These are phyloP conservation scores for Cryptosporidium canis DNA, from an alignment of 169 alveolate species.

Conservation along the genomic window DNA sequence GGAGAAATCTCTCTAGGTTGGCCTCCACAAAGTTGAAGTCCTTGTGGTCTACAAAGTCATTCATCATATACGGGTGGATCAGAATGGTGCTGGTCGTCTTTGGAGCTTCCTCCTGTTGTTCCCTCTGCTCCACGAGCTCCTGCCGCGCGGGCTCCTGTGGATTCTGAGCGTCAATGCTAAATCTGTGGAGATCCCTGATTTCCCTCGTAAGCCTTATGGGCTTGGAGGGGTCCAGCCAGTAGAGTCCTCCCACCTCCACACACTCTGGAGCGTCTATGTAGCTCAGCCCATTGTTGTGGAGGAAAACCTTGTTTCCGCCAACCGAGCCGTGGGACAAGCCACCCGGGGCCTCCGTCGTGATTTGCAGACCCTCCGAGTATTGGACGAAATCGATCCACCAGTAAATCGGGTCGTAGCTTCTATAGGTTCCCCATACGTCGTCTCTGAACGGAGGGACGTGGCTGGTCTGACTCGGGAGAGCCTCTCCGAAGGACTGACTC, in stretches of 20 bases:
- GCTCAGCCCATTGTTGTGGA: conserved; percentile 8
- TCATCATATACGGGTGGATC: conserved; percentile 64
- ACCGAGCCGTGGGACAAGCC: background rate
- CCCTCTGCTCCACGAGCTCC: too few relatives aligned
- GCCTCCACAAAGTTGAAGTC: conserved; percentile 68
- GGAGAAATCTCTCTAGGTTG: conserved; percentile 51
- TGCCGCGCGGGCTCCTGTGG: too few relatives aligned
- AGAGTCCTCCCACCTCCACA: conserved; percentile 12
- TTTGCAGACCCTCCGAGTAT: background rate
- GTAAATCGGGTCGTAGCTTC: conserved; percentile 52
- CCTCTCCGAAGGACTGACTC: background rate
- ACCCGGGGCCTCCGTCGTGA: background rate
- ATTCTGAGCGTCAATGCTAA: background rate
- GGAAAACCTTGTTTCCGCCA: background rate
- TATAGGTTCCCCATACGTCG: conserved; percentile 28
- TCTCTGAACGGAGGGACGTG: background rate
- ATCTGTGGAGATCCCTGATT: background rate
- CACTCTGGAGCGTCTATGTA: conserved; percentile 32
- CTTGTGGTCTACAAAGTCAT: background rate
- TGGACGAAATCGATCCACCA: conserved; percentile 68
- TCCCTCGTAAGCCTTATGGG: conserved; percentile 15
- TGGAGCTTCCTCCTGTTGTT: background rate
- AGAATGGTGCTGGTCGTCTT: conserved; percentile 16
- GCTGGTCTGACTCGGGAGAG: too few relatives aligned
- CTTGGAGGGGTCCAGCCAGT: conserved; percentile 48